Evolutionary conservation across 2,329 filamentous ascomycete species (phyloP).

Genomic region (Colletotrichum graminicola): DNA sequence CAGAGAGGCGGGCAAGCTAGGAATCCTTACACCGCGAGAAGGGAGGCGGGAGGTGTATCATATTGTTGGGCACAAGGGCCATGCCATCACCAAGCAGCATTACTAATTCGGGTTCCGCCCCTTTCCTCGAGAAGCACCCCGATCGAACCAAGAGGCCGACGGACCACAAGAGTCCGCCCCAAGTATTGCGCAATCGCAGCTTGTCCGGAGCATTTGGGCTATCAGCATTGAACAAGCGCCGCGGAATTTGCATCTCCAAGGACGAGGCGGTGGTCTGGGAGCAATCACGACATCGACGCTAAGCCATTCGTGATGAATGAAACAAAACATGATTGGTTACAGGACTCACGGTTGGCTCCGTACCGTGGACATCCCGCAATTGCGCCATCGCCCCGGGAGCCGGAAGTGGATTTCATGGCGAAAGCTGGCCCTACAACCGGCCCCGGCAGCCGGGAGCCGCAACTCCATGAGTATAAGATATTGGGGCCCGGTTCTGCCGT

Average conservation of each 20-base stretch:
- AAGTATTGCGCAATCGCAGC: conserved; percentile 54
- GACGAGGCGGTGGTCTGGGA: conserved; percentile 48
- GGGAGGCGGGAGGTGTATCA: conserved; percentile 35
- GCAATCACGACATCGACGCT: conserved; percentile 67
- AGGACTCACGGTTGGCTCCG: conserved; percentile 29
- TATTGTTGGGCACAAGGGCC: conserved; percentile 31
- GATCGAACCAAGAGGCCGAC: conserved; percentile 38
- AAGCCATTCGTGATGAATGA: conserved; percentile 60
- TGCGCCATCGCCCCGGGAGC: conserved; percentile 42
- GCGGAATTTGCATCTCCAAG: conserved; percentile 37
- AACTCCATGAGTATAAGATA: conserved; percentile 24
- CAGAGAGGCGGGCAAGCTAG: conserved; percentile 11
- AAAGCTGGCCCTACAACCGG: conserved; percentile 21
- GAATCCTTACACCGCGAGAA: conserved; percentile 38
- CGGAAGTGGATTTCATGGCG: conserved; percentile 30
- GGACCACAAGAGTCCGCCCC: conserved; percentile 25
- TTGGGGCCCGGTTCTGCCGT: conserved; percentile 22
- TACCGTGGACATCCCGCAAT: conserved; percentile 42
- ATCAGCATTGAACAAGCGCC: conserved; percentile 31
- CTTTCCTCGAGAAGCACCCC: conserved; percentile 15
- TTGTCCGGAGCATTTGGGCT: conserved; percentile 31
- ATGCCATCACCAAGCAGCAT: conserved; percentile 43
- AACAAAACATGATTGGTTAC: conserved; percentile 52
- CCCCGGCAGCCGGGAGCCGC: conserved; percentile 38
- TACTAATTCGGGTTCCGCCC: conserved; percentile 41